Conservation (phyloP, 495 filamentous ascomycete species). For the Xanthoparmelia taractica region DNA sequence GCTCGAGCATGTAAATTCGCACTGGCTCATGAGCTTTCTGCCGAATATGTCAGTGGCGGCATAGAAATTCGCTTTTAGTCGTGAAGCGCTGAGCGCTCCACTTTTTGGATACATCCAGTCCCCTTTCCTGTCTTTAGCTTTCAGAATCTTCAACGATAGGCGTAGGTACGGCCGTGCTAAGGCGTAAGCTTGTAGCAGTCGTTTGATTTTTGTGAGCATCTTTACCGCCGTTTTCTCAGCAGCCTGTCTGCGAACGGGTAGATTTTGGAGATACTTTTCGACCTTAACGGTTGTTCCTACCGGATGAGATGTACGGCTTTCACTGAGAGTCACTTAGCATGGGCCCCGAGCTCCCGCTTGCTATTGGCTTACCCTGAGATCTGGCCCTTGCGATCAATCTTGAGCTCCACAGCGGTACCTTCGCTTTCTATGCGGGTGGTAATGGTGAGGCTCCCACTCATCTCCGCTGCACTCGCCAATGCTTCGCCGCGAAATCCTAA, state of each 20-base stretch:
- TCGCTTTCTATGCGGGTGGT: constrained; percentile 68
- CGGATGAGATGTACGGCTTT: constrained; percentile 51
- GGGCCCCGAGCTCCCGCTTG: not conserved
- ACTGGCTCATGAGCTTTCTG: constrained; percentile 51
- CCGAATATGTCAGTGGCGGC: constrained; percentile 67
- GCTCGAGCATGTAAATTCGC: constrained; percentile 35
- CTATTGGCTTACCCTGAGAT: constrained; percentile 35
- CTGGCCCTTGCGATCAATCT: constrained; percentile 46
- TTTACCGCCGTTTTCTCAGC: constrained; percentile 55
- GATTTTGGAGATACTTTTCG: constrained; percentile 54
- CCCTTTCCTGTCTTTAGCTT: constrained; percentile 51
- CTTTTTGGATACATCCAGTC: constrained; percentile 65
- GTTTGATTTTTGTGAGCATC: constrained; percentile 55
- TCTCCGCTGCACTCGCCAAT: constrained; percentile 65
- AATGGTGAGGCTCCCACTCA: constrained; percentile 56
- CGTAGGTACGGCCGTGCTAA: constrained; percentile 58
- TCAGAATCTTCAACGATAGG: constrained; percentile 61
- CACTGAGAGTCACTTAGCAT: constrained; percentile 25
- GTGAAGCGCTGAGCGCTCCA: not conserved
- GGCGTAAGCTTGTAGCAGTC: constrained; percentile 65
- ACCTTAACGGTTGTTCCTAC: constrained; percentile 73
- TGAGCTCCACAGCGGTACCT: constrained; percentile 48
- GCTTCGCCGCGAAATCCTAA: constrained; percentile 88
- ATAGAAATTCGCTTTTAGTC: constrained; percentile 47
- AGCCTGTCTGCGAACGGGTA: constrained; percentile 69